Evolutionary conservation across 2,329 filamentous ascomycete species (phyloP), one percentile per base, ranked within the genome.

Genomic region (Macroventuria anomochaeta): DNA sequence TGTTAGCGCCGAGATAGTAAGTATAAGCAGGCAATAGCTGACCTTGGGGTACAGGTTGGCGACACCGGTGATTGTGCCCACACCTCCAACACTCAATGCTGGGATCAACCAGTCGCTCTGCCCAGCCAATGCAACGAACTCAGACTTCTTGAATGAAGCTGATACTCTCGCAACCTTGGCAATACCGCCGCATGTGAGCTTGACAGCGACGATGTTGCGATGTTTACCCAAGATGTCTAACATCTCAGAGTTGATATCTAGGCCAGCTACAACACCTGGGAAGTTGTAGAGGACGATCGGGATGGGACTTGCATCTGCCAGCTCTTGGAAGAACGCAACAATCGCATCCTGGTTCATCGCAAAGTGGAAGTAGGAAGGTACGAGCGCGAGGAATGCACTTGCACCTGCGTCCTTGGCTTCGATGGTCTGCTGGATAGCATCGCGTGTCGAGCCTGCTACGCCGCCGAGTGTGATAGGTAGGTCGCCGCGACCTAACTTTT

Each of bases 61-160:
- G 57, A 88, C 83, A 3, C 84, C 85, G 0, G 85, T 83, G 42
- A 88, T 84, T 59, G 81, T 84, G 8, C 86, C 86, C 2, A 81
- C 79, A 25, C 81, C 83, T 13, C 86, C 85, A 6, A 82, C 81
- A 1, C 80, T 79, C 28, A 88, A 70, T 0, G 83, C 84, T 2
- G 83, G 84, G 41, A 88, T 76, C 20, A 79, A 54, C 74, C 76
- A 77, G 58, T 78, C 73, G 61, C 76, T 74, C 67, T 79, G 76
- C 4, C 77, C 77, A 26, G 76, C 74, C 7, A 78, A 61, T 3
- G 74, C 73, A 20, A 67, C 70, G 46, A 79, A 79, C 17, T 72
- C 61, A 8, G 65, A 67, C 44, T 71, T 66, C 25, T 69, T 63
- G 53, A 75, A 77, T 4, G 64, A 55, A 5, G 76, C 75, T 7